Conservation (phyloP, 192 early-diverging fungal species). For the Coemansia sp. region DNA sequence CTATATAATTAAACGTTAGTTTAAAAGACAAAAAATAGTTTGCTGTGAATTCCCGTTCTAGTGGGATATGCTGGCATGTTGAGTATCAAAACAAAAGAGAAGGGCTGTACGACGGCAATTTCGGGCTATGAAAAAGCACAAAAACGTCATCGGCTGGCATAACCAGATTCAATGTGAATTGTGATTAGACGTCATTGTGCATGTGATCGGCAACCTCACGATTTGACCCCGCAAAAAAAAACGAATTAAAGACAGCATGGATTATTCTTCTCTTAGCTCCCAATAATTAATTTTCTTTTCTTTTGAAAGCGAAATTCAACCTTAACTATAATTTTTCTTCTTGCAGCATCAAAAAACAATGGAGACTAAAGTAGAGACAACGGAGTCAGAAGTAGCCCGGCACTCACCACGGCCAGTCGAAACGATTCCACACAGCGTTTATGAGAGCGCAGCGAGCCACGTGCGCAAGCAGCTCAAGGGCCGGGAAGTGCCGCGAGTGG, state of each 20-base stretch:
- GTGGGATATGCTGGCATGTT: too few species aligned
- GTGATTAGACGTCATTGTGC: not conserved
- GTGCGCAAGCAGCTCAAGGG: conserved; percentile 45
- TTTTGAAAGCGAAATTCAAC: too few species aligned
- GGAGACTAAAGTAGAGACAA: not conserved
- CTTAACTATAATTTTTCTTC: not conserved
- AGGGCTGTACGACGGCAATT: too few species aligned
- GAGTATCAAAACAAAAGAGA: too few species aligned
- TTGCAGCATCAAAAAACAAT: not conserved
- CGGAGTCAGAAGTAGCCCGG: not conserved
- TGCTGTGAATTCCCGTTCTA: too few species aligned
- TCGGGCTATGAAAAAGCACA: too few species aligned
- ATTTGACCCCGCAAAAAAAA: not conserved
- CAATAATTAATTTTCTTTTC: too few species aligned
- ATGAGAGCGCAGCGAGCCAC: conserved; percentile 51
- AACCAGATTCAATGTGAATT: not conserved
- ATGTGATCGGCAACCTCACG: not conserved
- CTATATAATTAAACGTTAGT: too few species aligned
- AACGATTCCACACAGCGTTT: conserved; percentile 51
- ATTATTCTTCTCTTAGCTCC: not conserved
- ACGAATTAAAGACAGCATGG: too few species aligned
- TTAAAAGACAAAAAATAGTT: too few species aligned
- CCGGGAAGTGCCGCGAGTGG: conserved; percentile 58
- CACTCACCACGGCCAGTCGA: conserved; percentile 38
- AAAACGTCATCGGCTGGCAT: too few species aligned